phyloP scores from a whole-genome alignment of 106 monocot species.

The Ottelia alismoides region DNA sequence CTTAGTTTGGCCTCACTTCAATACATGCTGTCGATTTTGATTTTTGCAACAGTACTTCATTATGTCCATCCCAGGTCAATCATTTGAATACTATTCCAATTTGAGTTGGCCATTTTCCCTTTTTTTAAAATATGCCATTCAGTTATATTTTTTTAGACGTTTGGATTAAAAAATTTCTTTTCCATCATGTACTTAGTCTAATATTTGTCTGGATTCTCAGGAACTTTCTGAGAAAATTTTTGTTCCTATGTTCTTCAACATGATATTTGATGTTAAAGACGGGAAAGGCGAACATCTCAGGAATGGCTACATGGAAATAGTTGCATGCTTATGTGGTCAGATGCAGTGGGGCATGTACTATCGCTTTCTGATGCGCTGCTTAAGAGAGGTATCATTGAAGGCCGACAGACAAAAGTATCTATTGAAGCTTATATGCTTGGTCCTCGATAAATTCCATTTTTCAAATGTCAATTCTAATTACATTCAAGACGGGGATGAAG shows the following conservation, averaged over 20 bases:
- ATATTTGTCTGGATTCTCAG: no score
- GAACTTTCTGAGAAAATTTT: conserved; percentile 51
- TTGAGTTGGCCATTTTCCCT: no score
- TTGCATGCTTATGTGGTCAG: conserved; percentile 62
- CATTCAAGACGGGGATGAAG: neutral
- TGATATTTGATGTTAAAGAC: conserved; percentile 75
- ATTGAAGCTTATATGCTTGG: conserved; percentile 57
- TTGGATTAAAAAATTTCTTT: no score
- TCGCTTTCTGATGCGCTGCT: conserved; percentile 52
- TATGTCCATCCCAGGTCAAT: no score
- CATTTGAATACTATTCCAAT: no score
- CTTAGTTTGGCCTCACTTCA: no score
- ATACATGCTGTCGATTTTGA: no score
- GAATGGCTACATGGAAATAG: conserved; percentile 60
- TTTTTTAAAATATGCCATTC: no score
- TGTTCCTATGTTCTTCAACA: conserved; percentile 76
- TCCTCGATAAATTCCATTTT: conserved; percentile 76
- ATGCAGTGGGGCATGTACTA: conserved; percentile 65
- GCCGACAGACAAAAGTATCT: conserved; percentile 71
- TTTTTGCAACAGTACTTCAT: no score
- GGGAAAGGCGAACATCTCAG: conserved; percentile 75
- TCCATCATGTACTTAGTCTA: no score
- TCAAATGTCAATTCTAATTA: conserved; percentile 2
- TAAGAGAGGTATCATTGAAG: conserved; percentile 42
- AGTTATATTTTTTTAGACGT: no score